Evolutionary conservation across 2,329 filamentous ascomycete species (phyloP).

Genomic region (Fusarium setosum): DNA sequence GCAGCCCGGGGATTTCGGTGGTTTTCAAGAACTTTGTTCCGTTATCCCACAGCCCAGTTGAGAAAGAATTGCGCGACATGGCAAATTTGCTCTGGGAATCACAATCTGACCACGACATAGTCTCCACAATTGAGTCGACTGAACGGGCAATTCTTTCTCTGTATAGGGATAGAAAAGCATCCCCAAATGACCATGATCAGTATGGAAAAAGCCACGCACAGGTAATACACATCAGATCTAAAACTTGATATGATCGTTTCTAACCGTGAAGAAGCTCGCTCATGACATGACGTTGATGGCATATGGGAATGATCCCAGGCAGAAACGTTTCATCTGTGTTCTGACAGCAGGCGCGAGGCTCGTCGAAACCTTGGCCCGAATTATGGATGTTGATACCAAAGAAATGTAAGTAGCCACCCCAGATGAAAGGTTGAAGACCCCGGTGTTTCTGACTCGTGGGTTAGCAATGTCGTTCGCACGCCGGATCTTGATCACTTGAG

Average conservation of each 20-base stretch:
- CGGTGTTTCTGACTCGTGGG: too few species aligned
- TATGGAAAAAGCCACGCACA: neutral
- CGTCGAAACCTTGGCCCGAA: too few species aligned
- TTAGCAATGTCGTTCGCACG: too few species aligned
- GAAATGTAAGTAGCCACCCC: too few species aligned
- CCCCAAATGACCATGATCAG: neutral
- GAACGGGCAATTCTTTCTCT: neutral
- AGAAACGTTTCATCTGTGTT: too few species aligned
- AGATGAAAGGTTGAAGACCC: too few species aligned
- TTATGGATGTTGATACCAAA: too few species aligned
- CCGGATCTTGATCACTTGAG: too few species aligned
- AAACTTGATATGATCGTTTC: neutral
- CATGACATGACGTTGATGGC: too few species aligned
- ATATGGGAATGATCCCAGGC: too few species aligned
- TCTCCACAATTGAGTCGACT: neutral
- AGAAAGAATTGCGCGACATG: neutral
- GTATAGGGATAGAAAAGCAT: neutral
- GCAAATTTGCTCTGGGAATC: rapidly evolving
- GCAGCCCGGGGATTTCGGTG: neutral
- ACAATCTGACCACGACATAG: neutral
- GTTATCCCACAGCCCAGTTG: neutral
- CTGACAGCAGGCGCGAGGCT: too few species aligned
- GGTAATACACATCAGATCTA: neutral
- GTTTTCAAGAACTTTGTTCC: neutral
- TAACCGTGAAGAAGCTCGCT: neutral